Evolutionary conservation across 371 early-diverging fungal species (phyloP), one percentile per base, ranked within the genome.

Genomic region (Rhizopus microsporus): DNA sequence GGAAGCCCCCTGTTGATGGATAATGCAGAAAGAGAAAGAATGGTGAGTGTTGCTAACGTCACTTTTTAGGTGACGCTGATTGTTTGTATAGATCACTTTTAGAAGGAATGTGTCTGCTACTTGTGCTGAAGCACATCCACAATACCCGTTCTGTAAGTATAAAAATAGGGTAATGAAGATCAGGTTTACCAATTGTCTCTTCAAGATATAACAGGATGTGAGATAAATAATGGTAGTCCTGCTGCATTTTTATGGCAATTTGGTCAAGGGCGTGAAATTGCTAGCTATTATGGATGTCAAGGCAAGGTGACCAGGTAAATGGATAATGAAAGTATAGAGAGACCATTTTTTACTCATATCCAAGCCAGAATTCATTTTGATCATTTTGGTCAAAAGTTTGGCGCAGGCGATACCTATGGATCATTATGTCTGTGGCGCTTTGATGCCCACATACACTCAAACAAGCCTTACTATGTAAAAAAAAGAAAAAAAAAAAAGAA

Each of bases 381-480:
- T 59, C 82, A 82, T 1, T 87, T 82, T 60, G 92, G 93, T 3
- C 86, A 82, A 54, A 83, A 87, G 38, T 92, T 91, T 75, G 93
- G 89, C 3, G 89, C 88, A 5, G 78, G 79, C 5, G 90, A 90
- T 69, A 74, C 74, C 13, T 78, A 82, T 31, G 93, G 93, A 12
- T 74, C 81, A 9, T 53, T 91, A 12, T 75, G 76, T 44, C 68
- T 93, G 29, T 91, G 91, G 89, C 62, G 84, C 37, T 91, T 92
- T 57, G 92, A 91, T 59, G 81, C 88, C 1, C 82, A 83, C 55
- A 72, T 82, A 13, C 75, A 84, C 17, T 77, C 88, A 0, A 74
- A 84, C 17, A 80, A 78, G 50, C 89, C 91, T 0, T 80, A 77
- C 46, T 80, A 75, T 65, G 77, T 73, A 63, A 56, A 53, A 42